phyloP scores from a whole-genome alignment of 768 basidiomycete species.

The Agaricus sinodeliciosus region DNA sequence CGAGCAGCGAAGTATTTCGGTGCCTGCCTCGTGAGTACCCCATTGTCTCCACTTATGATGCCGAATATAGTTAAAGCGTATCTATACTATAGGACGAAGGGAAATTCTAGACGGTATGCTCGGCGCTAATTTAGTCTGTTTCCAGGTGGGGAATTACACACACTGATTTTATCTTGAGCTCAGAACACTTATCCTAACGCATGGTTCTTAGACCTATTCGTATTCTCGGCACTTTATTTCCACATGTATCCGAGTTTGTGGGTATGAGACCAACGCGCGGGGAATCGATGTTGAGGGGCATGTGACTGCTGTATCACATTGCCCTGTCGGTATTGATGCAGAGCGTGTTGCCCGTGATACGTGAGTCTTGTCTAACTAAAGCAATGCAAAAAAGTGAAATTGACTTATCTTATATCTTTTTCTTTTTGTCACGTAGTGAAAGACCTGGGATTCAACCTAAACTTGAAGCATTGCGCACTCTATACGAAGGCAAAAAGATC shows the following conservation, averaged over 20 bases:
- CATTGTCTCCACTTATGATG: not conserved
- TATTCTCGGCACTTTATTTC: constrained; percentile 94
- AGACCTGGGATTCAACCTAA: constrained; percentile 87
- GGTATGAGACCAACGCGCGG: constrained; percentile 73
- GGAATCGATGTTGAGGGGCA: constrained; percentile 86
- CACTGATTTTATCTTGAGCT: not conserved
- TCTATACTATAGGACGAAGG: constrained; percentile 52
- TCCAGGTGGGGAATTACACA: constrained; percentile 51
- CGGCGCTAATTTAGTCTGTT: constrained; percentile 92
- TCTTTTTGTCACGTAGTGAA: constrained; percentile 29
- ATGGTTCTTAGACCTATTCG: constrained; percentile 63
- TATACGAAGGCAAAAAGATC: constrained; percentile 97
- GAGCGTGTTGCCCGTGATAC: constrained; percentile 81
- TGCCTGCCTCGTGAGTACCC: constrained; percentile 73
- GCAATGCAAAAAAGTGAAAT: not conserved
- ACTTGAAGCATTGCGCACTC: constrained; percentile 68
- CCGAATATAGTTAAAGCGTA: not conserved
- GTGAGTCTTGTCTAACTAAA: constrained; percentile 28
- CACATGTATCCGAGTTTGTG: constrained; percentile 93
- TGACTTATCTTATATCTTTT: not conserved
- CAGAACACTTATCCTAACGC: not conserved
- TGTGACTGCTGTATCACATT: constrained; percentile 77
- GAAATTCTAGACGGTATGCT: constrained; percentile 98
- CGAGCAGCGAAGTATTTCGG: constrained; percentile 92
- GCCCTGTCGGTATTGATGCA: constrained; percentile 94